Base-by-base conservation (phyloP, 176 grass and related monocot genomes). In the Bonia amplexicaulis region DNA sequence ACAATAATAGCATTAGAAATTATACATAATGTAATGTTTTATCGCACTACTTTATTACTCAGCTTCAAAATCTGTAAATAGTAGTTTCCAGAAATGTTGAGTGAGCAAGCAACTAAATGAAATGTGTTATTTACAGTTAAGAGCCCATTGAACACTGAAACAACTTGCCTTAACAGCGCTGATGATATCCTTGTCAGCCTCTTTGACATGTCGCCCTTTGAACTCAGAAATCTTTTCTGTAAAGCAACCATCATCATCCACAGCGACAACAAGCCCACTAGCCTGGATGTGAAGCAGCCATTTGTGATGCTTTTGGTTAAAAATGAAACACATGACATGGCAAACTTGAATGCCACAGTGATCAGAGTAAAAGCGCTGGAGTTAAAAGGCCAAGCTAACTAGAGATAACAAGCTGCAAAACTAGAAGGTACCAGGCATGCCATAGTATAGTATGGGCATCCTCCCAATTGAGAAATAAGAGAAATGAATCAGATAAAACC, bases 171-270 rank as follows among this genome's bases (percentile, higher is more conserved):
- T 96, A 76, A 96, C 73, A 89, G 77, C 81, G 52, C 44, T 96
- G 72, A 99, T 64, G 49, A 99, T 99, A 89, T 99, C 93, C 78
- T 96, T 99, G 76, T 99, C 96, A 6, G 90, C 91, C 52, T 94
- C 96, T 85, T 99, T 99, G n/a, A 96, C 96, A 87, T 94, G 85
- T 66, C 71, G 79, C n/a, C 93, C 91, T 71, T 85, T 71, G 71
- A 99, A 99, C 52, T 96, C 88, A 81, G 83, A 76, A 73, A 99
- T 83, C 67, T 94, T 95, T 80, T 94, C 91, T 52, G 77, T 96
- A 49, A 99, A 96, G 29, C 93, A 82, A 57, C 96, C 96, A 59
- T 99, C 93, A 22, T 87, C 91, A 96, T 99, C 96, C 84, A 99
- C 96, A 72, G 96, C 89, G 12, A 99, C 93, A 82, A 99, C 84